Percentiles rank a stretch among this genome's conserved stretches.
phyloP scores from a whole-genome alignment of 495 filamentous ascomycete genomes.

The Terfezia boudieri region DNA sequence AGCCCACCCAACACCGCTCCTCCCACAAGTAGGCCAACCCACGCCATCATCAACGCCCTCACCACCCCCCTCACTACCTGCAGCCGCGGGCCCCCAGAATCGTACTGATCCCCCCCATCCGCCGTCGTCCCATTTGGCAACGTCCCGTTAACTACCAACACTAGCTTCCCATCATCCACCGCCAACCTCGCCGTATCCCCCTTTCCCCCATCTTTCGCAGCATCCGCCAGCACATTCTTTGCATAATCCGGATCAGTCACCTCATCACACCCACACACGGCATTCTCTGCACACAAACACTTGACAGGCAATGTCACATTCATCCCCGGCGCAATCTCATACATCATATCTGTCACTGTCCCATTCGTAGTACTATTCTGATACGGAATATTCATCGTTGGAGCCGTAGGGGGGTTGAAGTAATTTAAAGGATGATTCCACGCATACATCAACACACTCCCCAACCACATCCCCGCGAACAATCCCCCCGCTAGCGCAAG shows the following conservation, averaged over 20 bases:
- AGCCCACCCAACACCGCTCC: too few relatives aligned
- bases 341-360: background rate
- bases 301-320: background rate
- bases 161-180: background rate
- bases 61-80: too few relatives aligned
- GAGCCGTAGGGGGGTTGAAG: background rate
- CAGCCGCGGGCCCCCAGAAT: too few relatives aligned
- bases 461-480: background rate
- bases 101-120: background rate
- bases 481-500: background rate
- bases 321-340: background rate
- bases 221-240: background rate
- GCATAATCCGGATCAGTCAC: background rate
- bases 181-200: background rate
- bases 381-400: too few relatives aligned
- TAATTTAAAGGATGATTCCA: background rate
- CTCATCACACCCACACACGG: background rate
- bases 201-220: background rate
- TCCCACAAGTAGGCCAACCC: too few relatives aligned
- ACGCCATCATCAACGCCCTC: too few relatives aligned
- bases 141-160: background rate
- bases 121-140: background rate
- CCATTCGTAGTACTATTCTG: too few relatives aligned
- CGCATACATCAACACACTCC: background rate
- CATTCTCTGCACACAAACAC: background rate